phyloP scores from a whole-genome alignment of 805 yeast genomes.

The Candida dajiaensis region DNA sequence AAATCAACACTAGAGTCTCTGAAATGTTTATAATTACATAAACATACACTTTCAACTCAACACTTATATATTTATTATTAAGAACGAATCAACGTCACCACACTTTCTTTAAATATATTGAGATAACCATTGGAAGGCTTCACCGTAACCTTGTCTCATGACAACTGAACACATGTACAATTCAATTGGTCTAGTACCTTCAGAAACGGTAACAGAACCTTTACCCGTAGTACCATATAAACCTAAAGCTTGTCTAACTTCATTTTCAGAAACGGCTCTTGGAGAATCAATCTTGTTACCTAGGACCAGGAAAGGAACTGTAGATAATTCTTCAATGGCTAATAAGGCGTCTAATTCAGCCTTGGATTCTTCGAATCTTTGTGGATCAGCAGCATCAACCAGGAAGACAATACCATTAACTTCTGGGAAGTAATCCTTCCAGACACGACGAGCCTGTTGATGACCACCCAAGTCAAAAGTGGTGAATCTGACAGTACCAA shows the following conservation, averaged over 20 bases:
- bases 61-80: background rate
- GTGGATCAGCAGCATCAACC: conserved; percentile 96
- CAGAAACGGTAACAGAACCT: conserved; percentile 61
- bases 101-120: conserved; percentile 69
- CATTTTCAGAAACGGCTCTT: conserved; percentile 91
- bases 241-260: conserved; percentile 85
- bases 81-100: background rate
- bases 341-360: conserved; percentile 92
- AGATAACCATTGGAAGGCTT: conserved; percentile 97
- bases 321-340: conserved; percentile 82
- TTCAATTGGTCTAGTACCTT: conserved; percentile 81
- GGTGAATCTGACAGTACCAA: conserved; percentile 94
- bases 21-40: too few relatives aligned
- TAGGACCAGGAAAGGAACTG: conserved; percentile 87
- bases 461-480: conserved; percentile 99
- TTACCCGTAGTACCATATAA: conserved; percentile 88
- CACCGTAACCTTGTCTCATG: conserved; percentile 98
- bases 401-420: conserved; percentile 95
- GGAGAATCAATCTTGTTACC: conserved; percentile 97
- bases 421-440: conserved; percentile 99
- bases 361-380: conserved; percentile 90
- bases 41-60: too few relatives aligned
- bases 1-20: too few relatives aligned
- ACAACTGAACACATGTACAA: conserved; percentile 97
- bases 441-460: conserved; percentile 95